Base-by-base conservation (phyloP, 1,284 basidiomycete genomes). In the Athelia psychrophila region DNA sequence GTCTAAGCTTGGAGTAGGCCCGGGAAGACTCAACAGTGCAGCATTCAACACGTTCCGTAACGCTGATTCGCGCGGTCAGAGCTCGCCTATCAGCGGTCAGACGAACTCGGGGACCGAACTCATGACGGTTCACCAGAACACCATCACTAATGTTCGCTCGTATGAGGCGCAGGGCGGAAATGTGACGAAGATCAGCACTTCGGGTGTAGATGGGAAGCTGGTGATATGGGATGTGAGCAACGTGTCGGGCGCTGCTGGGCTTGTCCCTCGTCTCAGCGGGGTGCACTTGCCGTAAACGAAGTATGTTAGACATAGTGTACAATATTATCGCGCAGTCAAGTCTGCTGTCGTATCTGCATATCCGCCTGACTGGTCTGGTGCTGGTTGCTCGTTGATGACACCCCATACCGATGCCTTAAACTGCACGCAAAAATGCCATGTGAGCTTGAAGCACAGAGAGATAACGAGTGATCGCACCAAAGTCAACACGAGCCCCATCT, bases 341-440 rank as follows among this genome's bases (percentile, higher is more conserved):
- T 72, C 64, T 58, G 62, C 68, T 48, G 72, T 76, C 23, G 57
- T 60, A 40, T 70, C 65, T 19, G 54, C 55, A 13, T 54, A 53
- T 54, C 65, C 64, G 44, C 61, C 64, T 16, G 66, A 61, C 16
- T 75, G 70, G 27, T 81, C 79, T 38, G 72, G 72, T 33, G 77
- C 76, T 50, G 86, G 81, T 59, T 91, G 88, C 59, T 96, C 91
- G 65, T 93, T 91, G 62, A 97, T 88, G 45, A 95, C 88, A 9
- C 89, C 91, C 93, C 93, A 98, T 0, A 97, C 94, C 15, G 93
- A 94, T 0, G 93, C 93, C 72, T 95, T 93, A 79, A 93, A 96
- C 88, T 96, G 68, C 2, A 13, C 57, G 5, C 38, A 42, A 8
- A 42, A 42, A 22, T 30, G n/a, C n/a, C n/a, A n/a, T n/a, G 5